These are phyloP conservation scores for Salinomyces thailandicus DNA, from an alignment of 2,329 filamentous ascomycete species.

Conservation along the genomic window DNA sequence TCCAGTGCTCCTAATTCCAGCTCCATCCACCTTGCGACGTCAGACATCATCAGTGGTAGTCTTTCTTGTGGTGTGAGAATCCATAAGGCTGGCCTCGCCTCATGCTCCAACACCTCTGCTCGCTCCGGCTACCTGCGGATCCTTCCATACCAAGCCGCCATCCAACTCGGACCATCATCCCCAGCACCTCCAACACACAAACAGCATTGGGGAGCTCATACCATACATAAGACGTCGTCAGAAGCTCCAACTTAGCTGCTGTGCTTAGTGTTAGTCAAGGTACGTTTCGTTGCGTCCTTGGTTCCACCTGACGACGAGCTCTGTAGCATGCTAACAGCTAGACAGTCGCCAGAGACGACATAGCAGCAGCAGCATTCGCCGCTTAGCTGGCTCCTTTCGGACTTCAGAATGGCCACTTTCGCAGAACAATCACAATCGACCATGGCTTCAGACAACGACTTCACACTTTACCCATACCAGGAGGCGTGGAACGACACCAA, in stretches of 20 bases:
- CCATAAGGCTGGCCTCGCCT: slow-evolving; percentile 11
- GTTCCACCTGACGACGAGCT: background rate
- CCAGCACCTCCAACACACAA: no score
- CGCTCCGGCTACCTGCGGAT: slow-evolving; percentile 12
- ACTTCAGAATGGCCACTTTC: slow-evolving; percentile 20
- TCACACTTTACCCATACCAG: slow-evolving; percentile 24
- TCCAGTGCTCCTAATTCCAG: slow-evolving; percentile 13
- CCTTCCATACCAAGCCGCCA: slow-evolving; percentile 1
- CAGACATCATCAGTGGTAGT: no score
- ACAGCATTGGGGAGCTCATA: no score
- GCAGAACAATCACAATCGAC: slow-evolving; percentile 19
- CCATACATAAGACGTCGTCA: no score
- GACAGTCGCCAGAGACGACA: no score
- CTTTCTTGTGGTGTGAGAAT: no score
- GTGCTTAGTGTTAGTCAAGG: no score
- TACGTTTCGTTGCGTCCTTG: background rate
- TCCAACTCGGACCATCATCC: background rate
- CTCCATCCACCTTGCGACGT: no score
- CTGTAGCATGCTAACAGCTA: background rate
- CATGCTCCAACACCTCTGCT: background rate
- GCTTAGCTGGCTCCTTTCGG: slow-evolving; percentile 8
- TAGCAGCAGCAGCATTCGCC: no score
- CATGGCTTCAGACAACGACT: slow-evolving; percentile 22
- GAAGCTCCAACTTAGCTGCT: no score
- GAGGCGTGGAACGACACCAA: slow-evolving; percentile 22